Percentiles rank a stretch among this genome's conserved stretches.
Conservation (phyloP, 1,284 basidiomycete genomes). For the Ganoderma sinense region DNA sequence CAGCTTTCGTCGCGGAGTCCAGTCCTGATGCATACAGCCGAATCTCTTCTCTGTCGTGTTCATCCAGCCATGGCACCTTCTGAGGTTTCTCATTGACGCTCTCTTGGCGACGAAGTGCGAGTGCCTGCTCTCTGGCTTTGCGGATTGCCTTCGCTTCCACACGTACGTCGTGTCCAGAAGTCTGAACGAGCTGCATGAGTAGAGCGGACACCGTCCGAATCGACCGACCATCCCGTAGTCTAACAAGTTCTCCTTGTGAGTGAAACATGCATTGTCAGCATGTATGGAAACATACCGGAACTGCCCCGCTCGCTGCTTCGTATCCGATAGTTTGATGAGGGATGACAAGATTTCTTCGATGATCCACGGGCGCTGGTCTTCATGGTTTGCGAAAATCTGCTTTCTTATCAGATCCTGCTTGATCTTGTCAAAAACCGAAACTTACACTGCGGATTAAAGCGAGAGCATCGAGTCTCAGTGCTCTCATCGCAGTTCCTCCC, state of each 20-base stretch:
- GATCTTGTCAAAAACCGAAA: conserved; percentile 51
- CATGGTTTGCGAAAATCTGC: conserved; percentile 91
- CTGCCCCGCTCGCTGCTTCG: conserved; percentile 86
- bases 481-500: conserved; percentile 80
- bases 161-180: conserved; percentile 84
- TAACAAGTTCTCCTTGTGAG: conserved; percentile 36
- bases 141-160: conserved; percentile 66
- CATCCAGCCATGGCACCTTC: conserved; percentile 64
- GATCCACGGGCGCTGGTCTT: conserved; percentile 93
- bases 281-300: conserved; percentile 66
- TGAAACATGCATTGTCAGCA: neutral
- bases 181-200: conserved; percentile 94
- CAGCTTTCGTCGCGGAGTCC: conserved; percentile 84
- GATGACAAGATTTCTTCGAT: conserved; percentile 94
- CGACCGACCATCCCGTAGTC: conserved; percentile 81
- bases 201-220: conserved; percentile 94
- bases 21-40: conserved; percentile 69
- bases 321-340: conserved; percentile 89
- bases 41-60: conserved; percentile 76
- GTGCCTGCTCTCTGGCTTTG: conserved; percentile 66
- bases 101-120: conserved; percentile 67
- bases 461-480: conserved; percentile 82
- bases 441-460: conserved; percentile 85
- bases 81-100: conserved; percentile 52
- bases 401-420: conserved; percentile 91